Base-by-base conservation (phyloP, 2,329 filamentous ascomycete genomes). In the Alternaria sp. region DNA sequence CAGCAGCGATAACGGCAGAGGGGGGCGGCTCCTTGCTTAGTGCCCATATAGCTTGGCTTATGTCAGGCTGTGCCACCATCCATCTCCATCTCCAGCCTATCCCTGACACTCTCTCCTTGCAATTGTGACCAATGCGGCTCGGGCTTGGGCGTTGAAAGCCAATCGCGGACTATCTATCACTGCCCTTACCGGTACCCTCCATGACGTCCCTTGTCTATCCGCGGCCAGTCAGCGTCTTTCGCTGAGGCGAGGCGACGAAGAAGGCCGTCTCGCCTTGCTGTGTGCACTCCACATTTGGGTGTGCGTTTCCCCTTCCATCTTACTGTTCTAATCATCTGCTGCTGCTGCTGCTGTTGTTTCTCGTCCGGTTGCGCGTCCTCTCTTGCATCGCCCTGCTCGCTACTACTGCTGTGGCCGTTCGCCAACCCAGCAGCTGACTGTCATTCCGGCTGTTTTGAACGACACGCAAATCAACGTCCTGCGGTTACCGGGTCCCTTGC, bases 121-220 rank as follows among this genome's bases (percentile, higher is more conserved):
- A 14, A 26, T 24, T 13, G 11, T 42, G 39, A 52, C 65, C 70
- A 69, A 69, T 69, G 59, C 62, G 36, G 58, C 55, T 62, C 68
- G 59, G 58, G 61, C 51, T 42, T 58, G 26, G 33, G 24, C 57
- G 56, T 52, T 59, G 40, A 52, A 54, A 46, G 55, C 53, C 57
- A 68, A 66, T 71, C 62, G 63, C 61, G 29, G 39, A 40, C 11
- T 55, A 66, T 66, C 67, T 63, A 73, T 76, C 72, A 65, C 62
- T 74, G 48, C 72, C 70, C 31, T 33, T 61, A 62, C 53, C 17
- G 68, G 71, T 54, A 41, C 45, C 55, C 69, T 67, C 67, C 34
- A 72, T 76, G 73, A 75, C 72, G 72, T 73, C 42, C 58, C 42
- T 45, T 51, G 48, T 59, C 34, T 26, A 36, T 31, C 51, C 29